Evolutionary conservation across 768 basidiomycete species (phyloP), one percentile per base, ranked within the genome.

Genomic region (Boletus subparvulus): DNA sequence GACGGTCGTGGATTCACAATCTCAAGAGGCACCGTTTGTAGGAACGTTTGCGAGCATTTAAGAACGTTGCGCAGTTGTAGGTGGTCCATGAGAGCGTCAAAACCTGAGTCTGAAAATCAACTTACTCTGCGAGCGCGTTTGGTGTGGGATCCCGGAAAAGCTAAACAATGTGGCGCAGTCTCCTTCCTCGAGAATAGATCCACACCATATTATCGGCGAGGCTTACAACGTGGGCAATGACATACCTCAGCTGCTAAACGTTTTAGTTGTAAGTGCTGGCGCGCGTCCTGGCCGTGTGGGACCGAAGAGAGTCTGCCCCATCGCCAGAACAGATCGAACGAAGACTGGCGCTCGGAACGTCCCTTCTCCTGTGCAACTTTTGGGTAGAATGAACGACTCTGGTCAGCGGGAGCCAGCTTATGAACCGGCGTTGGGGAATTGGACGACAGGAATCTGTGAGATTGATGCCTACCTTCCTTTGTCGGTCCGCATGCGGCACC

Each of bases 361-460:
- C 71, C 75, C 55, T 73, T 77, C 35, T 64, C 62, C 55, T 78
- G 77, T 16, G 77, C 77, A 50, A 79, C 74, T 52, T 65, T 73
- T 30, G 78, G 78, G 54, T 78, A 79, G 21, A 67, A 63, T 13
- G 73, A 49, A 53, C 63, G 69, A 48, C 56, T 52, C 72, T 70
- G 55, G 9, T 21, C 47, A 14, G 12, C 3, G 21, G 2, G 24
- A 5, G 49, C 39, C 14, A 49, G 32, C 26, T 45, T 45, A n/a
- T 28, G 37, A 39, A 42, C 26, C 12, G 17, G 16, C 12, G 26
- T 35, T n/a, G 32, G 24, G 14, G 16, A 24, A 11, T n/a, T 26
- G n/a, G 14, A 13, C 21, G 40, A 28, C 39, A 24, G 44, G 40
- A 13, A 10, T 10, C 28, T 14, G 36, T 16, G 50, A 17, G n/a